These are phyloP conservation scores for Neurospora sublineolata DNA, from an alignment of 495 filamentous ascomycete species.

Conservation along the genomic window DNA sequence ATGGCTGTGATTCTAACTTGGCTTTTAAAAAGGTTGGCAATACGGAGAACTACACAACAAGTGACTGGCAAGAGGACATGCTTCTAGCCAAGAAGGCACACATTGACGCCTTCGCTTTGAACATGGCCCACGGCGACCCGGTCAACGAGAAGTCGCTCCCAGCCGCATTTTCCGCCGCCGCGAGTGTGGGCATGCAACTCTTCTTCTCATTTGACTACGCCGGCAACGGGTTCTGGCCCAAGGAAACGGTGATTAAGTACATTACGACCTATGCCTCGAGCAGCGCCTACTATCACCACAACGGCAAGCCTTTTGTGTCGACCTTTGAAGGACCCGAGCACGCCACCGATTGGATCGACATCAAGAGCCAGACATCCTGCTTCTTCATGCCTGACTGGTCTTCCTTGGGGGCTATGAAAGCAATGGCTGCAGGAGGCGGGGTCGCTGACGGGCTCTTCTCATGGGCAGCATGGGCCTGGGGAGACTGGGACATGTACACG, in stretches of 20 bases:
- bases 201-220: slow-evolving; percentile 10
- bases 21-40: not conserved
- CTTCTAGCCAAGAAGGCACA: not conserved
- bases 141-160: not conserved
- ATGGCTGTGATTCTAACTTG: no score
- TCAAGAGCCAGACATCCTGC: slow-evolving; percentile 32
- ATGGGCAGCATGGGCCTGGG: slow-evolving; percentile 2
- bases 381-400: slow-evolving; percentile 53
- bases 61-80: not conserved
- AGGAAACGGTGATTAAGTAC: not conserved
- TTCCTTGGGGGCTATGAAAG: slow-evolving; percentile 30
- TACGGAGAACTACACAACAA: not conserved
- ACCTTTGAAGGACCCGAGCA: slow-evolving; percentile 49
- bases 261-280: slow-evolving; percentile 22
- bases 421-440: not conserved
- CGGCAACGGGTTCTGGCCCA: slow-evolving; percentile 1
- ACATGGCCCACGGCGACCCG: slow-evolving; percentile 2
- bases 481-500: no score
- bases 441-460: slow-evolving; percentile 10
- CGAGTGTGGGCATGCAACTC: slow-evolving; percentile 2
- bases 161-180: not conserved
- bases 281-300: slow-evolving; percentile 32
- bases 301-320: slow-evolving; percentile 42
- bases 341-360: slow-evolving; percentile 39
- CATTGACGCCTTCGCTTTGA: slow-evolving; percentile 11